Percentiles rank a stretch among this genome's conserved stretches.
These are phyloP conservation scores for Annulohypoxylon stygium DNA, from an alignment of 495 filamentous ascomycete species.

Conservation along the genomic window DNA sequence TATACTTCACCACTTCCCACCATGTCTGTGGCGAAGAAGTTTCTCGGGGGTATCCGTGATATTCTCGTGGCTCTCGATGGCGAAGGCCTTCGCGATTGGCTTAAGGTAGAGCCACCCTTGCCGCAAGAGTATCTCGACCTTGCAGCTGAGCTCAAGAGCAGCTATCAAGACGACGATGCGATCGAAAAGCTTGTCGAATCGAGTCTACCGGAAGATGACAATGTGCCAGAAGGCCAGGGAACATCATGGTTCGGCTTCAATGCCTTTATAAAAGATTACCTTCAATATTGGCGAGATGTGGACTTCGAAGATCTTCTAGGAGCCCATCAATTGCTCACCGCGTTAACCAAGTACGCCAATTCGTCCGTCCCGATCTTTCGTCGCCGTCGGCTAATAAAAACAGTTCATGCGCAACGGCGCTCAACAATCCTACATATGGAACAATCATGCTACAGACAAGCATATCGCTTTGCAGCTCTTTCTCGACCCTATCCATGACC, in stretches of 20 bases:
- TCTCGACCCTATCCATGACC: conserved; percentile 84
- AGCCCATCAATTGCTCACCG: conserved; percentile 79
- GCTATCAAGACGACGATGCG: conserved; percentile 64
- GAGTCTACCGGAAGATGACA: conserved; percentile 63
- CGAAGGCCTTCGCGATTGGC: conserved; percentile 58
- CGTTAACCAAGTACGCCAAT: conserved; percentile 73
- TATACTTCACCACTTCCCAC: conserved; percentile 7
- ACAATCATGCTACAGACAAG: conserved; percentile 81
- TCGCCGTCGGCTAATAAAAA: conserved; percentile 23
- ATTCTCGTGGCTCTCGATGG: conserved; percentile 57
- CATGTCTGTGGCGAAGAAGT: conserved; percentile 57
- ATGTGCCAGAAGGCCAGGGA: conserved; percentile 61
- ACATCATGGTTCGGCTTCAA: conserved; percentile 80
- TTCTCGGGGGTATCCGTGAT: conserved; percentile 57
- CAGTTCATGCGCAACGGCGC: conserved; percentile 82
- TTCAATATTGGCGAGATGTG: conserved; percentile 82
- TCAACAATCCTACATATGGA: conserved; percentile 82
- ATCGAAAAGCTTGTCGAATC: conserved; percentile 74
- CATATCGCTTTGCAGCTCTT: conserved; percentile 78
- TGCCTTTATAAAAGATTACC: conserved; percentile 81
- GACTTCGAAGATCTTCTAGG: conserved; percentile 79
- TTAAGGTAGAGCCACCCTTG: conserved; percentile 59
- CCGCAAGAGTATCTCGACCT: conserved; percentile 76
- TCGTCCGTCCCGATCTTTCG: neutral
- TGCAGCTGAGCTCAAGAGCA: conserved; percentile 70